Evolutionary conservation across 2,329 filamentous ascomycete genomes (phyloP), one percentile per base, ranked within the genome.

Genomic region (Cytospora mali): DNA sequence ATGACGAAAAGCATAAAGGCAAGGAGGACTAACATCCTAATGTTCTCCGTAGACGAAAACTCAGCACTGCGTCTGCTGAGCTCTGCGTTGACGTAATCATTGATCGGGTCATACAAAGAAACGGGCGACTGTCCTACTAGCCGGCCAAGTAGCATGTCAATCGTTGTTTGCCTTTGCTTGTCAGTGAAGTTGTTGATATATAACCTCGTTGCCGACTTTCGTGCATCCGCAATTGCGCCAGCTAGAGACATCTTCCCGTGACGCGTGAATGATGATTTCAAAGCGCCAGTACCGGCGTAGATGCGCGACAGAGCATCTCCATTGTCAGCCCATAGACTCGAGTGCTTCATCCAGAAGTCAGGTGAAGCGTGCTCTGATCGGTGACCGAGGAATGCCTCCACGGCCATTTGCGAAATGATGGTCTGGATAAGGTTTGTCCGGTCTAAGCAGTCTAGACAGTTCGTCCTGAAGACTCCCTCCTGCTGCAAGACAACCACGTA

Each of bases 101-200:
- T 98, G 70, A 98, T 91, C 1, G 95, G 95, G 73, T 99, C 95
- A 73, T 91, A 96, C 0, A 99, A 80, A 72, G 93, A 86, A 4
- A 98, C 94, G 1, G 92, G 88, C 1, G 83, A 79, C 74, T 98
- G 94, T 28, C 92, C 91, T 64, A 96, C 89, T 48, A 97, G 77
- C 59, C 93, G 85, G 3, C 94, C 94, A 6, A 99, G 81, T 6
- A 99, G 83, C 78, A 96, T 88, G 75, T 99, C 95, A 68, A 99
- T 98, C 0, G 92, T 97, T 69, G 92, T 93, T 73, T 99, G 95
- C 53, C 93, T 84, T 25, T 89, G 91, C 68, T 96, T 96, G 74
- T 99, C 95, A 10, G 93, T 86, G 73, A 99, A 98, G 72, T 97
- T 98, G 77, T 99, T 99, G 77, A 97, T 94, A 73, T 97, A 98